These are phyloP conservation scores for Camillea tinctor DNA, from an alignment of 2,329 filamentous ascomycete genomes.

Conservation along the genomic window DNA sequence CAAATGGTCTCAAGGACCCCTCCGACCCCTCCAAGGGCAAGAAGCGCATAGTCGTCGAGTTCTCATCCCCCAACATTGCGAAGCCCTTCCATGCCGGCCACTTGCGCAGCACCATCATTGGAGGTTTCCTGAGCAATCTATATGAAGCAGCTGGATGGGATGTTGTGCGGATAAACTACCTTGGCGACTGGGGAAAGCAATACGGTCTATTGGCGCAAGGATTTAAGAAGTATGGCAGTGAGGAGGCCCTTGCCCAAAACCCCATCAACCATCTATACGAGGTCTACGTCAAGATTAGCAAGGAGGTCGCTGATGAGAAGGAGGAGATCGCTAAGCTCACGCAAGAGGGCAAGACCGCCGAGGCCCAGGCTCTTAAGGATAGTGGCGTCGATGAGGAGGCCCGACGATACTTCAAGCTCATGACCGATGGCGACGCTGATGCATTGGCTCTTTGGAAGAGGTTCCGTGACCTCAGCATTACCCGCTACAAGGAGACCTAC, in stretches of 20 bases:
- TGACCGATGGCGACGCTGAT: conserved; percentile 59
- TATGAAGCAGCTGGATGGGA: conserved; percentile 70
- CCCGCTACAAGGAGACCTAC: conserved; percentile 58
- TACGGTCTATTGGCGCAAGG: conserved; percentile 66
- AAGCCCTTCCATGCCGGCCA: conserved; percentile 75
- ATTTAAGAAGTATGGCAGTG: conserved; percentile 65
- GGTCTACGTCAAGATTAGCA: conserved; percentile 69
- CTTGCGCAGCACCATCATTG: conserved; percentile 74
- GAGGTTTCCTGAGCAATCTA: conserved; percentile 68
- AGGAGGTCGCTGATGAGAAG: conserved; percentile 60
- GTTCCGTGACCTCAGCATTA: conserved; percentile 59
- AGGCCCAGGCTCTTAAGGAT: conserved; percentile 43
- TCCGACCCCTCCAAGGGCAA: conserved; percentile 37
- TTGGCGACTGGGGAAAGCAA: conserved; percentile 78
- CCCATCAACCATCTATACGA: conserved; percentile 72
- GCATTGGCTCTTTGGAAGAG: conserved; percentile 57
- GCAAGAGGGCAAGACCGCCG: conserved; percentile 43
- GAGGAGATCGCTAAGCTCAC: conserved; percentile 54
- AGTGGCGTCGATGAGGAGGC: conserved; percentile 49
- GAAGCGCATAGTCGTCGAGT: conserved; percentile 64
- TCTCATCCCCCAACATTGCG: conserved; percentile 74
- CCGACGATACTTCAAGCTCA: conserved; percentile 60
- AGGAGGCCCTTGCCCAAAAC: conserved; percentile 61
- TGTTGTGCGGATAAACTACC: conserved; percentile 69
- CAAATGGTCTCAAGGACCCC: conserved; percentile 55